Evolutionary conservation across 257 asterid genomes (phyloP), one percentile per base, ranked within the genome.

Genomic region (Rauvolfia tetraphylla): DNA sequence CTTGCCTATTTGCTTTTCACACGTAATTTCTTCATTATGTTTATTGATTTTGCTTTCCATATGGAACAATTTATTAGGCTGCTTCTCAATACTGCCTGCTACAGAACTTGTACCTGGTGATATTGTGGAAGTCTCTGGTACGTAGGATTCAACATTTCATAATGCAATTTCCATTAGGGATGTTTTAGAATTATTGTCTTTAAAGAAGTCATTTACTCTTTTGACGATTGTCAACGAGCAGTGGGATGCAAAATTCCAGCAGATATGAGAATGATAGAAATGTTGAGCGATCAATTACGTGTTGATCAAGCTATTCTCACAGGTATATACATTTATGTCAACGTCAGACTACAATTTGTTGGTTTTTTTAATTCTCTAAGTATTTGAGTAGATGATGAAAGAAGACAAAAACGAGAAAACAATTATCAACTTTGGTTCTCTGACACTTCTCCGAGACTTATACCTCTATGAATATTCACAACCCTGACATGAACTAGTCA

Each of bases 201-300:
- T 11, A 12, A n/a, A 54, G 63, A 44, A 71, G 57, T 82, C 72
- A 74, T 70, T 72, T 74, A 65, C 77, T 72, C 71, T 65, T 68
- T 22, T 81, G 41, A 33, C 68, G 27, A 70, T 79, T 69, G 75
- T 69, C 76, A 80, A 78, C 69, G 83, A 76, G 62, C 81, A 95
- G 99, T 95, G 84, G 99, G 99, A 44, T 91, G 97, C 95, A 95
- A 93, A 89, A 86, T 91, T 85, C 99, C 99, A 46, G 98, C 99
- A 73, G 99, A 95, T 81, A 77, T 95, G 98, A 86, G 99, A 88
- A 95, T 90, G 98, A 82, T 90, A 74, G 98, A 95, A 89, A 89
- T 95, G 90, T 82, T 88, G 83, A 93, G 88, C 33, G 94, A 95
- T 84, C 98, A 90, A 34, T 79, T 95, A 84, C 97, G 99, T 31